Evolutionary conservation across 2,329 filamentous ascomycete species (phyloP).

Genomic region (Sarocladium strictum): DNA sequence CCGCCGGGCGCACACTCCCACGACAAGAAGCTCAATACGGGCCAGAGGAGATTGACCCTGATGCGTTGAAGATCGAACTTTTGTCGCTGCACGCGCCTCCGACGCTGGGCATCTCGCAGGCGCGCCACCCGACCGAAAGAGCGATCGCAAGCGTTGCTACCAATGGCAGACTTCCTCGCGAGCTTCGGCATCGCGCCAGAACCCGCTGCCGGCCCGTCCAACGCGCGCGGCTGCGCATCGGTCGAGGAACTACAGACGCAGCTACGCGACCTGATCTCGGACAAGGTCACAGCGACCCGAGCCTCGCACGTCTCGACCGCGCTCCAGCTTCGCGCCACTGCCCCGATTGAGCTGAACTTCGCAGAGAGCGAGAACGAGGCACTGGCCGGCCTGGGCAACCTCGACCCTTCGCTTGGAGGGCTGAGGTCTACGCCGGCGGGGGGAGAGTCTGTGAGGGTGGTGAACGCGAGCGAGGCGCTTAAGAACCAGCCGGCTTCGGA

Average conservation of each 20-base stretch:
- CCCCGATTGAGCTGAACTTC: conserved; percentile 35
- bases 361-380: conserved; percentile 30
- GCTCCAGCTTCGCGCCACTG: conserved; percentile 39
- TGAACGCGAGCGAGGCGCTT: conserved; percentile 39
- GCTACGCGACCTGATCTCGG: conserved; percentile 34
- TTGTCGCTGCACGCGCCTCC: background rate
- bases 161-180: conserved; percentile 33
- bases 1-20: too few species aligned
- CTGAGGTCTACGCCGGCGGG: conserved; percentile 15
- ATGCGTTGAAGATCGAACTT: too few species aligned
- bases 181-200: conserved; percentile 26
- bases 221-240: conserved; percentile 23
- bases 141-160: background rate
- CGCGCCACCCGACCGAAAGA: background rate
- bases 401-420: conserved; percentile 29
- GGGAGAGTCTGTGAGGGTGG: conserved; percentile 25
- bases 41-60: too few species aligned
- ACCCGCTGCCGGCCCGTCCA: conserved; percentile 15
- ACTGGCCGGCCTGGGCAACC: conserved; percentile 23
- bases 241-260: conserved; percentile 40
- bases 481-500: conserved; percentile 40
- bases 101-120: background rate
- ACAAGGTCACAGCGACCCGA: conserved; percentile 39
- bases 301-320: conserved; percentile 43
- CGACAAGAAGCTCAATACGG: too few species aligned